Conservation (phyloP, 805 yeast genomes). For the Wickerhamiella nectarea region DNA sequence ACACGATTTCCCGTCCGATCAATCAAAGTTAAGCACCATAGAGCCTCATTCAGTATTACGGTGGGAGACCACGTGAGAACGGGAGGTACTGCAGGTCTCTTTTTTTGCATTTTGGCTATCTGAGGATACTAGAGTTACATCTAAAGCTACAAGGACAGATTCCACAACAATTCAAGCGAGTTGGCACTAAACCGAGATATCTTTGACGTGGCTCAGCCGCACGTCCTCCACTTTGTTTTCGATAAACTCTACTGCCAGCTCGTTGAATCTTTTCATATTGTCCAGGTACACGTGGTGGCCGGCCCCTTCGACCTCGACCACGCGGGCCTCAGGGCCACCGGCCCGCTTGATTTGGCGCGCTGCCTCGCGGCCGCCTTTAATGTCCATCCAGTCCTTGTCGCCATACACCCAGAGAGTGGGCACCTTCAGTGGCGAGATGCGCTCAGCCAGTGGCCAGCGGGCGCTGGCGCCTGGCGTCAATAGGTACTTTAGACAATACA, state of each 20-base stretch:
- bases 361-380: slow-evolving; percentile 29
- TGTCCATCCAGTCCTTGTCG: slow-evolving; percentile 56
- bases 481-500: slow-evolving; percentile 71
- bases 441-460: slow-evolving; percentile 48
- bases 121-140: too few relatives aligned
- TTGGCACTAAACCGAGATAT: too few relatives aligned
- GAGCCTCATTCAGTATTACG: too few relatives aligned
- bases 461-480: slow-evolving; percentile 89
- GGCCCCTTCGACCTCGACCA: slow-evolving; percentile 33
- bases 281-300: slow-evolving; percentile 70
- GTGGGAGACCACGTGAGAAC: too few relatives aligned
- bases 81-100: too few relatives aligned
- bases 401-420: slow-evolving; percentile 80
- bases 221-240: not conserved
- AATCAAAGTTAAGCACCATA: too few relatives aligned
- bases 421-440: slow-evolving; percentile 38
- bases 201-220: not conserved
- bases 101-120: too few relatives aligned
- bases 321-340: slow-evolving; percentile 21
- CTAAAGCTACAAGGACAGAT: too few relatives aligned
- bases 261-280: slow-evolving; percentile 40
- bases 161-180: too few relatives aligned
- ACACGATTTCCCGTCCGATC: too few relatives aligned
- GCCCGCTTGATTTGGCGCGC: slow-evolving; percentile 17
- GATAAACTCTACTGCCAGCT: slow-evolving; percentile 31